phyloP scores from a whole-genome alignment of 2,329 filamentous ascomycete genomes.

The Epichloe typhina region DNA sequence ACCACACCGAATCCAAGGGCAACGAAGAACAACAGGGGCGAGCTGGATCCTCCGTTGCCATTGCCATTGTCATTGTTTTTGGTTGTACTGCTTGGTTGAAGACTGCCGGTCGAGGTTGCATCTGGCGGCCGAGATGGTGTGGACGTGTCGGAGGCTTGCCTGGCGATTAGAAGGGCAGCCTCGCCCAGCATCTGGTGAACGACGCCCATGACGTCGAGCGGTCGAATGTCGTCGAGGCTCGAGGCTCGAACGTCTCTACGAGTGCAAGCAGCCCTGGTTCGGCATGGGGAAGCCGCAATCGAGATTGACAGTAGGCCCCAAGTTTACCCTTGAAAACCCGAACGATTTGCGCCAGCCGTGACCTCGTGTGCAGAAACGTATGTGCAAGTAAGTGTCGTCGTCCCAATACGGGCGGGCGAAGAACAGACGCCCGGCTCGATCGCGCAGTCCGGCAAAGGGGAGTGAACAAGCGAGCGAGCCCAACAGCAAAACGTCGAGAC shows the following conservation, averaged over 20 bases:
- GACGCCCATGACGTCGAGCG: constrained; percentile 19
- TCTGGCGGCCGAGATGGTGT: constrained; percentile 5
- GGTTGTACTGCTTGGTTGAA: constrained; percentile 6
- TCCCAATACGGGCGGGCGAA: background rate
- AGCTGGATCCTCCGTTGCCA: constrained; percentile 21
- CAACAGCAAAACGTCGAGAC: too few relatives aligned
- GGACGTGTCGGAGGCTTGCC: constrained; percentile 15
- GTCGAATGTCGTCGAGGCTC: background rate
- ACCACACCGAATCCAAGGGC: constrained; percentile 94
- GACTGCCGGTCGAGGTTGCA: constrained; percentile 8
- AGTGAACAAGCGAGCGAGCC: background rate
- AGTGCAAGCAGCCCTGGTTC: background rate
- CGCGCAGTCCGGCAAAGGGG: background rate
- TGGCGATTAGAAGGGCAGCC: constrained; percentile 23
- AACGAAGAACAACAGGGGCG: constrained; percentile 63
- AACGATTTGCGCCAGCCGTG: background rate
- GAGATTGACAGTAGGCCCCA: background rate
- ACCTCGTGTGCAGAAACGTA: background rate
- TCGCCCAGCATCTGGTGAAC: constrained; percentile 24
- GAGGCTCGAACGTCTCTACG: background rate
- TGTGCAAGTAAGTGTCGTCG: background rate
- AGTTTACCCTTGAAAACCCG: background rate
- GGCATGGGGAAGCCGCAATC: constrained; percentile 1
- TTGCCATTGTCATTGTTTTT: constrained; percentile 10
- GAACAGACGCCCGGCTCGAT: background rate